phyloP scores from a whole-genome alignment of 1,139 yeast species.

The Pichia sp. region DNA sequence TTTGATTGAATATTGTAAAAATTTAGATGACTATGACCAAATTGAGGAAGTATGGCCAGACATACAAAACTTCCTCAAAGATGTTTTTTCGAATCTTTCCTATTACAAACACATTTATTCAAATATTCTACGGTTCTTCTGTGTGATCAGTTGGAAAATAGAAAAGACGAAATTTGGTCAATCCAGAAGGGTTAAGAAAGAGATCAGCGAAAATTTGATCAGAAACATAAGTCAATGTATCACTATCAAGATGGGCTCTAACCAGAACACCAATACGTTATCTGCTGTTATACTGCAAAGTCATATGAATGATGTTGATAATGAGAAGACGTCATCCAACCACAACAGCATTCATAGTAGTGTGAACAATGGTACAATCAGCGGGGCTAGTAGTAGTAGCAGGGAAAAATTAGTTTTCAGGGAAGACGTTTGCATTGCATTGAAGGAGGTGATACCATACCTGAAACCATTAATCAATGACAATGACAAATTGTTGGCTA shows the following conservation, averaged over 20 bases:
- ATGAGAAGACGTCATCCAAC: neutral
- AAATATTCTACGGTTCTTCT: constrained; percentile 46
- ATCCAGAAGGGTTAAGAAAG: constrained; percentile 56
- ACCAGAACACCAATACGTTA: constrained; percentile 10
- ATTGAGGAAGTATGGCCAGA: constrained; percentile 70
- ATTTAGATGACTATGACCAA: constrained; percentile 63
- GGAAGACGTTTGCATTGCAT: constrained; percentile 39
- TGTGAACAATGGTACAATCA: neutral
- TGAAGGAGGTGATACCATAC: constrained; percentile 38
- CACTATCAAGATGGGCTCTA: constrained; percentile 25
- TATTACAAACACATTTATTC: constrained; percentile 50
- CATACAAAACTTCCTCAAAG: constrained; percentile 55
- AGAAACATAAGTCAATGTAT: constrained; percentile 47
- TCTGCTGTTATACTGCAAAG: constrained; percentile 11
- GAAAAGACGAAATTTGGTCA: constrained; percentile 58
- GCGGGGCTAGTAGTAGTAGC: constrained; percentile 3
- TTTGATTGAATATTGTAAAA: constrained; percentile 52
- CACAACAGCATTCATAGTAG: neutral
- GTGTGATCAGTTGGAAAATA: constrained; percentile 52
- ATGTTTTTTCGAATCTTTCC: constrained; percentile 45
- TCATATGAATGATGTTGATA: neutral
- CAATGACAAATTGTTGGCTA: constrained; percentile 44
- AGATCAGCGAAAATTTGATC: constrained; percentile 58
- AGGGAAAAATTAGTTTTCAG: constrained; percentile 21
- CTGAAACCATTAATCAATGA: constrained; percentile 47